These are phyloP conservation scores for Emergomyces orientalis DNA, from an alignment of 2,329 filamentous ascomycete genomes.

Conservation along the genomic window DNA sequence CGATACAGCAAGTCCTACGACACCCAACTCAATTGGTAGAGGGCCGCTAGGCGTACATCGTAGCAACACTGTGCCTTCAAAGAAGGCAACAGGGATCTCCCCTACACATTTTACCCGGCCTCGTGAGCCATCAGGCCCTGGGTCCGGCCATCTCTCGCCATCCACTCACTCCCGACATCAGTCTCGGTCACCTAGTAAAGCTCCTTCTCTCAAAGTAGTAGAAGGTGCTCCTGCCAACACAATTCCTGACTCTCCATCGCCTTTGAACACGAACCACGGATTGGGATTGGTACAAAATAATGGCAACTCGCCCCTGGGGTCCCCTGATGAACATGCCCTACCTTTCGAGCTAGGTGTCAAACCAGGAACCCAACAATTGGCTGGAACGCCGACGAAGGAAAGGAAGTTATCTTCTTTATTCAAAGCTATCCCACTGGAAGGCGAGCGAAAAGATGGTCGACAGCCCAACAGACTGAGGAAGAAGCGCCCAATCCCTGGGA, in stretches of 20 bases:
- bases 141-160: conserved; percentile 28
- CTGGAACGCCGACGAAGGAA: conserved; percentile 53
- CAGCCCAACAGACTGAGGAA: conserved; percentile 89
- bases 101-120: conserved; percentile 10
- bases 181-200: conserved; percentile 25
- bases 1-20: conserved; percentile 57
- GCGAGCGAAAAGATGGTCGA: conserved; percentile 51
- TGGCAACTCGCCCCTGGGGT: background rate
- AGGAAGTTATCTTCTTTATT: conserved; percentile 62
- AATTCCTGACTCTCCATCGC: conserved; percentile 11
- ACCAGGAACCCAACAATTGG: conserved; percentile 31
- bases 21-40: conserved; percentile 46
- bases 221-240: conserved; percentile 13
- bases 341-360: conserved; percentile 39
- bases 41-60: conserved; percentile 49
- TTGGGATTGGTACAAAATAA: background rate
- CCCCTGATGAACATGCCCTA: conserved; percentile 13
- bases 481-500: conserved; percentile 63
- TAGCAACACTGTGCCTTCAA: conserved; percentile 91
- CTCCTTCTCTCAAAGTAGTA: conserved; percentile 20
- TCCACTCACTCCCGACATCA: conserved; percentile 20
- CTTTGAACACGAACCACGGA: conserved; percentile 1
- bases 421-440: conserved; percentile 54
- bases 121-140: conserved; percentile 33
- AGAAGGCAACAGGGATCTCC: conserved; percentile 46